phyloP scores from a whole-genome alignment of 768 basidiomycete genomes.

The Boletus vermiculosoides region DNA sequence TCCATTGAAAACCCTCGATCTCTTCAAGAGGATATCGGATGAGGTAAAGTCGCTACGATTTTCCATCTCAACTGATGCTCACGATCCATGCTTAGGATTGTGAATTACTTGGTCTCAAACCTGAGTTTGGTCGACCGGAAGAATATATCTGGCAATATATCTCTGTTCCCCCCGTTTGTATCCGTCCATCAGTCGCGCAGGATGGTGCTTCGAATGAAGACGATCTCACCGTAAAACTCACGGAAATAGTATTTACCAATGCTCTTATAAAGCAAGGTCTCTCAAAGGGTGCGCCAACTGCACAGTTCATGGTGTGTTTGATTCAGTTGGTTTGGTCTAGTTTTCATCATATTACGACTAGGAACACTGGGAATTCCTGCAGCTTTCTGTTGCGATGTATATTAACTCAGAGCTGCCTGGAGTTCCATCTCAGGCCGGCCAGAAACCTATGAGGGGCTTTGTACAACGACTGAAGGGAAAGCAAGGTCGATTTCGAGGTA shows the following conservation, averaged over 20 bases:
- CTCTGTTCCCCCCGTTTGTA: slow-evolving; percentile 96
- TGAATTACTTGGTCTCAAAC: slow-evolving; percentile 89
- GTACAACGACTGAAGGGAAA: slow-evolving; percentile 98
- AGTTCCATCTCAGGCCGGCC: slow-evolving; percentile 79
- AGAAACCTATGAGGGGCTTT: slow-evolving; percentile 96
- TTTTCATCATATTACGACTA: slow-evolving; percentile 28
- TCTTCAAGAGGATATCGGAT: slow-evolving; percentile 89
- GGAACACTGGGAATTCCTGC: slow-evolving; percentile 99
- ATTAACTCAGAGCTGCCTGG: slow-evolving; percentile 98
- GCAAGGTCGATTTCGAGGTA: slow-evolving; percentile 97
- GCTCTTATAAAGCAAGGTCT: slow-evolving; percentile 89
- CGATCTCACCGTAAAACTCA: slow-evolving; percentile 94
- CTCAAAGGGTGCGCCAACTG: slow-evolving; percentile 81
- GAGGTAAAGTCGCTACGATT: slow-evolving; percentile 51
- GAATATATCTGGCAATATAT: slow-evolving; percentile 99
- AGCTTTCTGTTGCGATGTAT: slow-evolving; percentile 94
- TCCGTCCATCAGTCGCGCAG: slow-evolving; percentile 94
- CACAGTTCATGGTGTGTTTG: slow-evolving; percentile 75
- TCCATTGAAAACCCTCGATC: slow-evolving; percentile 86
- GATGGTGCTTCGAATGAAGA: slow-evolving; percentile 99
- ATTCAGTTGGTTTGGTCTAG: background rate
- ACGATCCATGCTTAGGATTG: slow-evolving; percentile 65
- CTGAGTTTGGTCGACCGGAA: slow-evolving; percentile 87
- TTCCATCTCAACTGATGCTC: background rate
- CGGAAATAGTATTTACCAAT: slow-evolving; percentile 95